Evolutionary conservation across 2,329 filamentous ascomycete species (phyloP).

Genomic region (Venturiaceae sp.): DNA sequence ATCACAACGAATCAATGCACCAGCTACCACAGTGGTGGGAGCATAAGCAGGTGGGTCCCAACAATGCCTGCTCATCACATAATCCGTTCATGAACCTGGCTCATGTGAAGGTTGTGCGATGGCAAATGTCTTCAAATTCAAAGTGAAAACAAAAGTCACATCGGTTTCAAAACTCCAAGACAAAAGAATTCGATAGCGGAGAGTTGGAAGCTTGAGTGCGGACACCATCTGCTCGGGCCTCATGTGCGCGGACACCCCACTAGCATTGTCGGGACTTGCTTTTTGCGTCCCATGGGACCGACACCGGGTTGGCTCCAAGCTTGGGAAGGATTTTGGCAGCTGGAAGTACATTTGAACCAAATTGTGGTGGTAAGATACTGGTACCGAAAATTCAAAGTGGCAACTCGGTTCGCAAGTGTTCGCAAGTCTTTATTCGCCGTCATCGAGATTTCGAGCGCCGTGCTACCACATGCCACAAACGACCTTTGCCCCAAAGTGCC

Average conservation of each 20-base stretch:
- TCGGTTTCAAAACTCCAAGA: background rate
- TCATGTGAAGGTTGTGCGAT: background rate
- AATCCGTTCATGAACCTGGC: background rate
- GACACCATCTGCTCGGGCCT: background rate
- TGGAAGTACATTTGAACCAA: background rate
- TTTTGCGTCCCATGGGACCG: background rate
- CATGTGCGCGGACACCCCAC: background rate
- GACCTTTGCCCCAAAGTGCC: background rate
- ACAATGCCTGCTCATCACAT: background rate
- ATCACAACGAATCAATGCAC: background rate
- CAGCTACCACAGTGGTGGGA: background rate
- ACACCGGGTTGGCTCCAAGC: background rate
- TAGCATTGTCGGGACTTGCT: background rate
- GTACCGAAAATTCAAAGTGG: no score
- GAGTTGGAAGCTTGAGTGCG: background rate
- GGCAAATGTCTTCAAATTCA: background rate
- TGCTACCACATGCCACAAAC: background rate
- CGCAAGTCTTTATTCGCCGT: background rate
- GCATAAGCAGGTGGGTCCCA: background rate
- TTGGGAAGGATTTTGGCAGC: background rate
- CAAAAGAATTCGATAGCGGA: background rate
- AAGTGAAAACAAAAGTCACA: background rate
- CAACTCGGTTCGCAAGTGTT: background rate
- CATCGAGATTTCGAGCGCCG: background rate
- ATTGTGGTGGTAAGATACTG: no score